Evolutionary conservation across 768 basidiomycete genomes (phyloP).

Genomic region (Mycena chlorophos): DNA sequence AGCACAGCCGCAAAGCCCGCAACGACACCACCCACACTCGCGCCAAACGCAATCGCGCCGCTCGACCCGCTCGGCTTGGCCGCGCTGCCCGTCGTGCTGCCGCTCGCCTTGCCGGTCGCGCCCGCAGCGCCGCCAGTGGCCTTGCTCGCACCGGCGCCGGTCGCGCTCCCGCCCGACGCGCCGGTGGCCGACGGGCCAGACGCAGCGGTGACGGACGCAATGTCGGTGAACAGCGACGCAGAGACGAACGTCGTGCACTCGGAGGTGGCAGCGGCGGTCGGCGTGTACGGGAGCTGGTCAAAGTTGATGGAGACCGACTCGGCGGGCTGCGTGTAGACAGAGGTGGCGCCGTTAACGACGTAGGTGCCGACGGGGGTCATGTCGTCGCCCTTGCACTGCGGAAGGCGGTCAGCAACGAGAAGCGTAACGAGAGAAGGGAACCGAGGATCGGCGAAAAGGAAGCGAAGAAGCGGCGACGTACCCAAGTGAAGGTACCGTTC

Average conservation of each 20-base stretch:
- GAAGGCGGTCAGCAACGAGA: background rate
- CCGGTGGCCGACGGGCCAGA: background rate
- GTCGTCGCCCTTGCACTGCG: constrained; percentile 48
- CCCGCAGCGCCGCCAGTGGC: background rate
- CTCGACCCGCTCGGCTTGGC: background rate
- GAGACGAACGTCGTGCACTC: constrained; percentile 22
- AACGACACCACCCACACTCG: background rate
- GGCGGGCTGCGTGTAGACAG: constrained; percentile 28
- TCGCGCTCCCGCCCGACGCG: background rate
- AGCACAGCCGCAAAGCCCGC: background rate
- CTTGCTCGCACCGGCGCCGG: background rate
- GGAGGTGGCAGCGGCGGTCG: constrained; percentile 24
- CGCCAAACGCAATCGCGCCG: background rate
- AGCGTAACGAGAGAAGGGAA: background rate
- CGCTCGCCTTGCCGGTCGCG: background rate
- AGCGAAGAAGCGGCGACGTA: constrained; percentile 8
- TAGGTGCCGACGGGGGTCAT: constrained; percentile 46
- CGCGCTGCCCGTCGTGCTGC: background rate
- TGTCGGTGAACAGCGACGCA: constrained; percentile 20
- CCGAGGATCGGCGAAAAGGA: background rate
- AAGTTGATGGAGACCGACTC: constrained; percentile 22
- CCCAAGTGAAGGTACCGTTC: constrained; percentile 44
- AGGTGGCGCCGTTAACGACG: constrained; percentile 31
- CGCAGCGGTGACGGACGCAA: constrained; percentile 15
- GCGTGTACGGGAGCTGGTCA: constrained; percentile 27